phyloP scores from a whole-genome alignment of 306 rosid genomes.

The Inga leiocalycina region DNA sequence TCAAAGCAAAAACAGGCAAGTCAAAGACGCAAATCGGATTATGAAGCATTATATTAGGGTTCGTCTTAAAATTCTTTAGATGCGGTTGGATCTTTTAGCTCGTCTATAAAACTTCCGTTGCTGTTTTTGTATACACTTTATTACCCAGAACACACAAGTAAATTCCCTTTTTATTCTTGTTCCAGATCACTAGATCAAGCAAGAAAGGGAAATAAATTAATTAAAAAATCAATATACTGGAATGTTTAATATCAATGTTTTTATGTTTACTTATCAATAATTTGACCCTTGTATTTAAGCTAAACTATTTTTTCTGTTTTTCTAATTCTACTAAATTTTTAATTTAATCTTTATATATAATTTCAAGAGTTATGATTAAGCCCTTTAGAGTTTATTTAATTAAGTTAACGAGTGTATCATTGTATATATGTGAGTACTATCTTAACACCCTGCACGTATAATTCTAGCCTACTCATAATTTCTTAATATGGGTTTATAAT shows the following conservation, averaged over 20 bases:
- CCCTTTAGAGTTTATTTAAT: not conserved
- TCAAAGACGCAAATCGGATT: constrained; percentile 20
- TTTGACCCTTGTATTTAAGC: too few species aligned
- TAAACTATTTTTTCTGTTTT: too few species aligned
- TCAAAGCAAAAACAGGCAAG: not conserved
- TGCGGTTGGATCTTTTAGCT: not conserved
- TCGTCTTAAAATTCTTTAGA: not conserved
- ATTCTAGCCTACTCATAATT: not conserved
- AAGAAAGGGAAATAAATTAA: not conserved
- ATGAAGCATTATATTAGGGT: not conserved
- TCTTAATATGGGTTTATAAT: not conserved
- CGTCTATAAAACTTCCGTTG: not conserved
- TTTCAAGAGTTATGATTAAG: too few species aligned
- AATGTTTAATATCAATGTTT: not conserved
- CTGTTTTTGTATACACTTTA: not conserved
- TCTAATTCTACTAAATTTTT: too few species aligned
- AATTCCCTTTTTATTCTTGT: not conserved
- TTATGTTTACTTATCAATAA: too few species aligned
- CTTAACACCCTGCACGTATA: not conserved
- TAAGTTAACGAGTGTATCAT: not conserved
- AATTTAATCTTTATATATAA: too few species aligned
- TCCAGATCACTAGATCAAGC: not conserved
- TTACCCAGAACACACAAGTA: not conserved
- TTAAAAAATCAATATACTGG: too few species aligned
- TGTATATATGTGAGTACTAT: not conserved